Base-by-base conservation (phyloP, 2,329 filamentous ascomycete species). In the Metarhizium sp. region DNA sequence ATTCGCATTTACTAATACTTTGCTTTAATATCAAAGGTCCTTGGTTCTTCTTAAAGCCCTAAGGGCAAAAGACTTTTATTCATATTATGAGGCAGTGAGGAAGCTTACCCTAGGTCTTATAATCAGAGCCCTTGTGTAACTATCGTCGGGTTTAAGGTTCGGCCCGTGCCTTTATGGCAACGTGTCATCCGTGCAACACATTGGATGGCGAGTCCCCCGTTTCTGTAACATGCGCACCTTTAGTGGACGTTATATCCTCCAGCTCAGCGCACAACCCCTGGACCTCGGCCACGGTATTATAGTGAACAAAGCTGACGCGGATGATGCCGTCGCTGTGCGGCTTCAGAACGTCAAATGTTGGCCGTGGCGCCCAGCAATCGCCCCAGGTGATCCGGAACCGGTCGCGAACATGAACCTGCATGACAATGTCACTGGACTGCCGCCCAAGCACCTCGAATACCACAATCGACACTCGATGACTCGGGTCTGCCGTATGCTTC, bases 231-330 rank as follows among this genome's bases (percentile, higher is more conserved):
- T 25, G 20, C 20, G 20, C 20, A 25, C 20, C 20, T 25, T 25
- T 3, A 25, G 32, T 34, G 10, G 40, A 14, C 10, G 14, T 13
- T 6, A 42, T n/a, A 13, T 42, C 40, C 57, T 83, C 77, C 55
- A 86, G 62, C 1, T 78, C 71, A 40, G 72, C 71, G 20, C 84
- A 74, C 55, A 84, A 73, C 8, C 66, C 71, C 49, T 73, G 69
- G 3, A 85, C 73, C 64, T 86, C 83, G 3, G 82, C 78, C 60
- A 81, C 81, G 2, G 84, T 87, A 62, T 90, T 90, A 64, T 90
- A 90, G 68, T 89, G 86, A 54, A 86, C 78, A 74, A 88, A 75
- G 62, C 84, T 87, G n/a, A 88, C 82, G 59, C 87, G 76, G 4
- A 87, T 77, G 8, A 89, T 79, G 0, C 85, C 87, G 60, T 87